Base-by-base conservation (phyloP, 768 basidiomycete genomes). In the Tephrocybe sp. region DNA sequence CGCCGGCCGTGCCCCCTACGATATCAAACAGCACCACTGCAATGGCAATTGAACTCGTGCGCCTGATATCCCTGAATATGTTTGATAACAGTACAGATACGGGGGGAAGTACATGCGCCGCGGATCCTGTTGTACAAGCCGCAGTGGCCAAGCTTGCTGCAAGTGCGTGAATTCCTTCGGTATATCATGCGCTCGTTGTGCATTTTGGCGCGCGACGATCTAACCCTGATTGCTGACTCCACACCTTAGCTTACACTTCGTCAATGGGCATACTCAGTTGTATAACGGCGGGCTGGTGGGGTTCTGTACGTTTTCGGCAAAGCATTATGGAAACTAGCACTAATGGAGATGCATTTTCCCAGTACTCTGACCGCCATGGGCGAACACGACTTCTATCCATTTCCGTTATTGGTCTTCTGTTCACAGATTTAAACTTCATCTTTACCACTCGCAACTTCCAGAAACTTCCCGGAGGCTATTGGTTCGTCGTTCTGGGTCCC, bases 241-340 rank as follows among this genome's bases (percentile, higher is more conserved):
- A 38, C 19, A n/a, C 47, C 16, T 19, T 56, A 91, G 87, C 77
- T 18, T 83, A 89, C 61, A 66, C 80, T 0, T 72, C 84, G 2
- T 71, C 77, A 8, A 82, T 81, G 70, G 93, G 93, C 8, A 65
- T 91, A 43, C 69, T 96, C 27, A 77, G 82, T 26, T 88, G 89
- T 53, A 60, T 94, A 27, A 92, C 91, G 2, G 84, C 86, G 11
- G 89, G 81, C 2, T 94, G 84, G 80, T 96, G 93, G 93, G 87
- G 88, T 47, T 77, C 85, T 45, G 87, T 88, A 66, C 64, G 85
- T 73, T 3, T 38, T 36, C 13, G 16, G 16, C 5, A 1, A 3
- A 21, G 2, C n/a, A n/a, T n/a, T 11, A 27, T 16, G 9, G 26
- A n/a, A 16, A 5, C 9, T 42, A 47, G 24, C 37, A 45, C 19